Conservation (phyloP, 177 flowering plant species). For the Vitis hybrid region DNA sequence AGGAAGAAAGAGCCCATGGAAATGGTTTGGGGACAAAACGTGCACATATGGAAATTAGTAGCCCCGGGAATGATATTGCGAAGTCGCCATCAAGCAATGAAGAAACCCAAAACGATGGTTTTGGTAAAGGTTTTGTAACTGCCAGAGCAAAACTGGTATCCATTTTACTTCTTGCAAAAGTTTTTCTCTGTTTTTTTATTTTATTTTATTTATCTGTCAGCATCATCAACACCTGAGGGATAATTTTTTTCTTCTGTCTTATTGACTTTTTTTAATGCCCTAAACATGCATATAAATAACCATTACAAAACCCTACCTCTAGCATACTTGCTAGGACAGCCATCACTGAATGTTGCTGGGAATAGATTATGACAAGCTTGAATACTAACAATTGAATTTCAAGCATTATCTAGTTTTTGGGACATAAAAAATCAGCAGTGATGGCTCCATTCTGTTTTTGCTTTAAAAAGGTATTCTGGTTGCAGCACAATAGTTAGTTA, state of each 20-base stretch:
- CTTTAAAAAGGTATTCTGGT: neutral
- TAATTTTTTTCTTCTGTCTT: no score
- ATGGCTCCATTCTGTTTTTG: neutral
- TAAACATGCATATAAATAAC: neutral
- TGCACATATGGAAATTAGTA: slow-evolving; percentile 42
- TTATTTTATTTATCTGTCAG: neutral
- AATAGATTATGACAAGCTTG: neutral
- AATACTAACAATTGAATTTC: neutral
- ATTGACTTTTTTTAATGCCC: no score
- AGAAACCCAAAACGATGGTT: slow-evolving; percentile 46
- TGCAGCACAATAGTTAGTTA: neutral
- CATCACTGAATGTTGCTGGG: neutral
- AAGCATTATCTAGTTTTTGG: neutral
- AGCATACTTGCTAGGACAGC: no score
- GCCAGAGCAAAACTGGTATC: slow-evolving; percentile 89
- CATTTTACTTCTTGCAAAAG: slow-evolving; percentile 1
- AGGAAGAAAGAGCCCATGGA: slow-evolving; percentile 47
- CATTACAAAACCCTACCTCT: neutral
- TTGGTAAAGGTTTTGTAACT: slow-evolving; percentile 78
- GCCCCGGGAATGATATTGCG: slow-evolving; percentile 36
- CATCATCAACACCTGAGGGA: neutral
- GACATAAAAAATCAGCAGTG: neutral
- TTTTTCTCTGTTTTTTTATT: neutral
- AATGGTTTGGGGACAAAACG: slow-evolving; percentile 51
- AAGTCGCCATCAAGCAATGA: slow-evolving; percentile 55